A percentile compares a stretch with the other conserved stretches of the same genome.
Conservation (phyloP, 768 basidiomycete species). For the Trametes cubensis region DNA sequence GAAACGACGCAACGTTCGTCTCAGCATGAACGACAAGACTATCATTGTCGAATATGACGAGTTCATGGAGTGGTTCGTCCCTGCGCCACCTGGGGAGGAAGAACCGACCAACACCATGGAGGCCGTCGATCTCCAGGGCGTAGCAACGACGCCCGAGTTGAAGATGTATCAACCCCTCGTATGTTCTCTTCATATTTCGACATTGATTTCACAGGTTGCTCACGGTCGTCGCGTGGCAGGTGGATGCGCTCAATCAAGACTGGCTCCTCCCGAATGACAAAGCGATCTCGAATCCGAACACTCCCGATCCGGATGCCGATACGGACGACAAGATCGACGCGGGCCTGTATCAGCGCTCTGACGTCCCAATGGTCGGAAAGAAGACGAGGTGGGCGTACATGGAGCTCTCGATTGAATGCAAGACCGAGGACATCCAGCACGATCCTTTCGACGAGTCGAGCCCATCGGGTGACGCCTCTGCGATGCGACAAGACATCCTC, state of each 20-base stretch:
- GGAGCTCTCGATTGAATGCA: conserved; percentile 9
- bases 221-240: background rate
- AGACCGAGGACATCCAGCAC: background rate
- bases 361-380: background rate
- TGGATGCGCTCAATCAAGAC: background rate
- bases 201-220: background rate
- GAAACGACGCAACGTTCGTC: background rate
- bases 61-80: background rate
- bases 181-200: background rate
- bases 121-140: background rate
- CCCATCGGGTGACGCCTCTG: background rate
- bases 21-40: background rate
- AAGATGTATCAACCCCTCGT: background rate
- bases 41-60: background rate
- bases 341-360: background rate
- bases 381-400: background rate
- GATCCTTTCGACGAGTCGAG: conserved; percentile 4
- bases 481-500: background rate
- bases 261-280: background rate
- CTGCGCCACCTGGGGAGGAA: background rate
- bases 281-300: background rate
- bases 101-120: background rate
- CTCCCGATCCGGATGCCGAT: background rate
- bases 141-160: background rate
- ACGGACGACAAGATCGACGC: background rate